Evolutionary conservation across 345 rosid genomes (phyloP).

Genomic region (Leavenworthia alabamica): DNA sequence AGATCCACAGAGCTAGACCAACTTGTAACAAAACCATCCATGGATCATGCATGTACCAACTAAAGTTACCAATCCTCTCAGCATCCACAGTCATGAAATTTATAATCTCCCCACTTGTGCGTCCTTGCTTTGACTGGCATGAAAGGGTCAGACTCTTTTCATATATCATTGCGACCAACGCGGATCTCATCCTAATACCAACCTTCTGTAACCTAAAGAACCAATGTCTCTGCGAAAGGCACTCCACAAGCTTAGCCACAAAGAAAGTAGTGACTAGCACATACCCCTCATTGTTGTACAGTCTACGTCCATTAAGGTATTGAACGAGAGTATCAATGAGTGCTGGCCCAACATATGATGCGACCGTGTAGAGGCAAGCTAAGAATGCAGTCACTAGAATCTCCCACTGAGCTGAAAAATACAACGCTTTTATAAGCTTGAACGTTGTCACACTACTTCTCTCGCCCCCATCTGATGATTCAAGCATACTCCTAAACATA

Average conservation of each 20-base stretch:
- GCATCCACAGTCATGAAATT: slow-evolving; percentile 70
- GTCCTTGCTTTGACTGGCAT: slow-evolving; percentile 44
- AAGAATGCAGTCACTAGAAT: slow-evolving; percentile 37
- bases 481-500: slow-evolving; percentile 39
- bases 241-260: slow-evolving; percentile 53
- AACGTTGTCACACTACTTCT: slow-evolving; percentile 36
- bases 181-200: slow-evolving; percentile 48
- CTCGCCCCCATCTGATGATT: slow-evolving; percentile 23
- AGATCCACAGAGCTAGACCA: slow-evolving; percentile 44
- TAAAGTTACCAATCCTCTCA: slow-evolving; percentile 46
- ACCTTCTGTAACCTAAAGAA: slow-evolving; percentile 46
- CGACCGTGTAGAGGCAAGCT: slow-evolving; percentile 34
- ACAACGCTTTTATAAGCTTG: slow-evolving; percentile 45
- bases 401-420: slow-evolving; percentile 42
- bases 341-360: slow-evolving; percentile 58
- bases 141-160: slow-evolving; percentile 60
- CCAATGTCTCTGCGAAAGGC: slow-evolving; percentile 51
- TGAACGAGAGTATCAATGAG: slow-evolving; percentile 57
- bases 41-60: slow-evolving; percentile 55
- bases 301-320: slow-evolving; percentile 43
- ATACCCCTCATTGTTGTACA: slow-evolving; percentile 47
- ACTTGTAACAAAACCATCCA: slow-evolving; percentile 57
- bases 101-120: slow-evolving; percentile 65
- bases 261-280: slow-evolving; percentile 48
- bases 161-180: slow-evolving; percentile 48